Evolutionary conservation across 345 rosid species (phyloP).

Genomic region (Viola odorata): DNA sequence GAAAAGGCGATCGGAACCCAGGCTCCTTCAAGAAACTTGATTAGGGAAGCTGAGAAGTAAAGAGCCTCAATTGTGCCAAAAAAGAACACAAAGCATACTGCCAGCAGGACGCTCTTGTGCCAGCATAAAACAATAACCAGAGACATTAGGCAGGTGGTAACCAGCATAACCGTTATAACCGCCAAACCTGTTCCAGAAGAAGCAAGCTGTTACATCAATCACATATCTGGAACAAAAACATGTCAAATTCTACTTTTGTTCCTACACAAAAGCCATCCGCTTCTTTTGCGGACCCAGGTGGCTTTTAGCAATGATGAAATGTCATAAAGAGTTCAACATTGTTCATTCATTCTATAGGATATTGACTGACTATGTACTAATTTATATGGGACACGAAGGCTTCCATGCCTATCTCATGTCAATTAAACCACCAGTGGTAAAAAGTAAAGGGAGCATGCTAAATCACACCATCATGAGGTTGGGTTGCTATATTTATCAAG

Average conservation of each 20-base stretch:
- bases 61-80: conserved; percentile 88
- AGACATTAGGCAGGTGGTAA: conserved; percentile 95
- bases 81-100: conserved; percentile 61
- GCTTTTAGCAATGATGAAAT: too few relatives aligned
- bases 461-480: not conserved
- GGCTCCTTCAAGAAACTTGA: conserved; percentile 93
- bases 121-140: conserved; percentile 89
- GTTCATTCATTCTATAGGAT: too few relatives aligned
- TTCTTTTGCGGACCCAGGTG: too few relatives aligned
- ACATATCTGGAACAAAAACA: too few relatives aligned
- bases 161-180: conserved; percentile 96
- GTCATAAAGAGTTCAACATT: too few relatives aligned
- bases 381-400: too few relatives aligned
- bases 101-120: conserved; percentile 67
- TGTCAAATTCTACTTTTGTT: not conserved
- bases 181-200: conserved; percentile 72
- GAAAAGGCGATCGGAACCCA: conserved; percentile 97
- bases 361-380: too few relatives aligned
- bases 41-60: conserved; percentile 87
- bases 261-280: not conserved
- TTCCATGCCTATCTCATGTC: too few relatives aligned
- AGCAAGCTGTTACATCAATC: not conserved
- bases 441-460: too few relatives aligned
- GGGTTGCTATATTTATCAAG: not conserved
- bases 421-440: too few relatives aligned